Evolutionary conservation across 1,284 basidiomycete genomes (phyloP).

Genomic region (Melampsora occidentalis): DNA sequence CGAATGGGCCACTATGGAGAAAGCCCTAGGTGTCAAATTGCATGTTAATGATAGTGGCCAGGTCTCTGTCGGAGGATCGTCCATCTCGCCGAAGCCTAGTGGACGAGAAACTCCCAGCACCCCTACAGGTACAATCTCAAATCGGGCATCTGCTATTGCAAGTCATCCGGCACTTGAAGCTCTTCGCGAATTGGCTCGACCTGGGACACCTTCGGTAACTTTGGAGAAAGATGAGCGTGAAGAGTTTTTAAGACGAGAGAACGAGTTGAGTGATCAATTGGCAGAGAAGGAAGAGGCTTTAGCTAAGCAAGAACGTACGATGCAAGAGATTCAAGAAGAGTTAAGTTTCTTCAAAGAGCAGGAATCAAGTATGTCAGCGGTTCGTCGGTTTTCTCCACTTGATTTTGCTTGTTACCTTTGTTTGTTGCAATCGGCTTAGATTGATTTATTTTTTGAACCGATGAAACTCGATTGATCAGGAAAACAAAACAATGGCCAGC

Average conservation of each 20-base stretch:
- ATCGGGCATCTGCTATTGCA: conserved; percentile 56
- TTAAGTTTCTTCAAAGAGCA: conserved; percentile 80
- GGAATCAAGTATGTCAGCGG: conserved; percentile 71
- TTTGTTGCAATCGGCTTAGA: not conserved
- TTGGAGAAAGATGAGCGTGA: conserved; percentile 96
- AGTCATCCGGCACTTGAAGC: conserved; percentile 71
- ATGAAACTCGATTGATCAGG: conserved; percentile 57
- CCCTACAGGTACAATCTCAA: conserved; percentile 64
- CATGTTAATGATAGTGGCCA: conserved; percentile 59
- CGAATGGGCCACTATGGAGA: conserved; percentile 75
- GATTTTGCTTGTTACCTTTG: conserved; percentile 4
- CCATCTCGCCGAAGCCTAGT: conserved; percentile 58
- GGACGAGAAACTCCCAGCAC: conserved; percentile 65
- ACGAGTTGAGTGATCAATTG: conserved; percentile 89
- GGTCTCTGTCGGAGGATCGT: conserved; percentile 46
- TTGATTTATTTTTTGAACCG: not conserved
- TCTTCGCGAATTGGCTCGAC: conserved; percentile 59
- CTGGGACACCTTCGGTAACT: conserved; percentile 59
- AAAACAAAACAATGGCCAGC: conserved; percentile 78
- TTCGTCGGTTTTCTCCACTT: conserved; percentile 52
- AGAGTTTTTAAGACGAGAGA: conserved; percentile 93
- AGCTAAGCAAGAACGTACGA: conserved; percentile 65
- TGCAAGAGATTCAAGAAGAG: conserved; percentile 66
- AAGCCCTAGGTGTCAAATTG: conserved; percentile 55
- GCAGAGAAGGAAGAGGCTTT: conserved; percentile 84